These are phyloP conservation scores for Aspergillus hancockii DNA, from an alignment of 495 filamentous ascomycete genomes.

Conservation along the genomic window DNA sequence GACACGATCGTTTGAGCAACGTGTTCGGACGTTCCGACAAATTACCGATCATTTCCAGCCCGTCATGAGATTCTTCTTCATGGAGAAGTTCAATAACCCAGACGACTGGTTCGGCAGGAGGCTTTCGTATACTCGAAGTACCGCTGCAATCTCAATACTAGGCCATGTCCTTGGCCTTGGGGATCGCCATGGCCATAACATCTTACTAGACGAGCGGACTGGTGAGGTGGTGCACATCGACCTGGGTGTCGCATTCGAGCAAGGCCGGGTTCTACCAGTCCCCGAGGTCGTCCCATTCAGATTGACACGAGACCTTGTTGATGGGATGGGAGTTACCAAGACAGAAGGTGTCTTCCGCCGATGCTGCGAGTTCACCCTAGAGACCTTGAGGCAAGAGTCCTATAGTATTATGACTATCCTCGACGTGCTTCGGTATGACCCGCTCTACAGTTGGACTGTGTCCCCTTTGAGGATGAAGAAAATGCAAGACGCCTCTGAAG, in stretches of 20 bases:
- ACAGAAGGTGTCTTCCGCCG: constrained; percentile 95
- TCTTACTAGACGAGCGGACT: constrained; percentile 83
- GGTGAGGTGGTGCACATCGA: constrained; percentile 98
- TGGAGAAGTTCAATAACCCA: constrained; percentile 89
- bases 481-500: constrained; percentile 67
- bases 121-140: constrained; percentile 86
- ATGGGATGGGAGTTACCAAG: constrained; percentile 93
- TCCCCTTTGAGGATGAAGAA: constrained; percentile 82
- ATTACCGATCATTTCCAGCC: constrained; percentile 82
- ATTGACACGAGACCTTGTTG: constrained; percentile 91
- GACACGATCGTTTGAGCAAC: constrained; percentile 62
- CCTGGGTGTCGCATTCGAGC: constrained; percentile 93
- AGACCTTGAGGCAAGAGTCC: constrained; percentile 86
- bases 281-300: constrained; percentile 96
- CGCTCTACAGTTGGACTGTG: constrained; percentile 91
- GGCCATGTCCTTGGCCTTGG: constrained; percentile 94
- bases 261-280: constrained; percentile 87
- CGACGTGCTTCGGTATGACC: constrained; percentile 94
- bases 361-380: constrained; percentile 96
- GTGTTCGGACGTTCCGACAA: constrained; percentile 70
- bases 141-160: constrained; percentile 91
- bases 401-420: constrained; percentile 97
- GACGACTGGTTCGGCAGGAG: constrained; percentile 92
- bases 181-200: constrained; percentile 95
- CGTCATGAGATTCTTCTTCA: constrained; percentile 96